Conservation (phyloP, 2,329 filamentous ascomycete genomes). For the Arachnopeziza araneosa region DNA sequence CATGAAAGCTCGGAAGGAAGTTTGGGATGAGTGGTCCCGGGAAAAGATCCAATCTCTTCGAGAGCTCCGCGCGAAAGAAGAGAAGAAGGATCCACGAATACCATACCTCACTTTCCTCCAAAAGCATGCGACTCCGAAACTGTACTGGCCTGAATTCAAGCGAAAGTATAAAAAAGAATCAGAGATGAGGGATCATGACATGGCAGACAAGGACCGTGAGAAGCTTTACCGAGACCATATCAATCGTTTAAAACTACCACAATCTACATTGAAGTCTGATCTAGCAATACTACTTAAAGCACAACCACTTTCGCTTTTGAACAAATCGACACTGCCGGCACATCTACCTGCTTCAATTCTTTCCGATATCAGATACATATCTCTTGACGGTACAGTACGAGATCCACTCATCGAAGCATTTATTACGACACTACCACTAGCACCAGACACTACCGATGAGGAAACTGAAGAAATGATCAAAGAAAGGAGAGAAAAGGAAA, state of each 20-base stretch:
- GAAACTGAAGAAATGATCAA: conserved; percentile 48
- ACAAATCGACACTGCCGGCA: conserved; percentile 50
- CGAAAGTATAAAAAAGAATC: conserved; percentile 80
- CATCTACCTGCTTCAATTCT: conserved; percentile 58
- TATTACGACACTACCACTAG: conserved; percentile 56
- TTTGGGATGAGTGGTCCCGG: conserved; percentile 77
- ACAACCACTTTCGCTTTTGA: conserved; percentile 52
- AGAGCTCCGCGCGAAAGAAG: conserved; percentile 66
- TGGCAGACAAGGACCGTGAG: conserved; percentile 73
- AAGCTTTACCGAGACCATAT: conserved; percentile 74
- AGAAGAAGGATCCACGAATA: conserved; percentile 77
- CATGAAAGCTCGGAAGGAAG: conserved; percentile 75
- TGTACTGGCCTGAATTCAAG: conserved; percentile 97
- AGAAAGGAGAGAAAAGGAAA: conserved; percentile 46
- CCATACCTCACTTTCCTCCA: conserved; percentile 79
- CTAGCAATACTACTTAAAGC: conserved; percentile 59
- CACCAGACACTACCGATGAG: conserved; percentile 42
- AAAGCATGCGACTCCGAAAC: conserved; percentile 76
- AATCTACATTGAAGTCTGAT: conserved; percentile 63
- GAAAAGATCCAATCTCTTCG: conserved; percentile 69
- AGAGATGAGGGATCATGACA: conserved; percentile 68
- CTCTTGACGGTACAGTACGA: conserved; percentile 53
- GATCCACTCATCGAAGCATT: conserved; percentile 62
- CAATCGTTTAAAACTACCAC: conserved; percentile 58
- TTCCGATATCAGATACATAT: conserved; percentile 64